Percentiles rank a stretch among this genome's conserved stretches.
Evolutionary conservation across 2,329 filamentous ascomycete genomes (phyloP).

Genomic region (Xylaria sp.): DNA sequence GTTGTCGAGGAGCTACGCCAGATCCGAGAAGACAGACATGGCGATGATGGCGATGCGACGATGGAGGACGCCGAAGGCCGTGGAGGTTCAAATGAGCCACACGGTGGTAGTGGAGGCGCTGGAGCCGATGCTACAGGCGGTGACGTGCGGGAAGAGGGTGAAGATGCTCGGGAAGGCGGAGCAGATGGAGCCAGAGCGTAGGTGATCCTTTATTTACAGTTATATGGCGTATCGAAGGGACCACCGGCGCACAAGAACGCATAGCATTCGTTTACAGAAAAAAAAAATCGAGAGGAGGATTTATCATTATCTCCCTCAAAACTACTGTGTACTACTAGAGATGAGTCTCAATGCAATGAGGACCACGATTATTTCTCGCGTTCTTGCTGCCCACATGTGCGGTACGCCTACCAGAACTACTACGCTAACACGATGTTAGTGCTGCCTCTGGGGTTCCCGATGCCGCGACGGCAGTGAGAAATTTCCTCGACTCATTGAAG

Average conservation of each 20-base stretch:
- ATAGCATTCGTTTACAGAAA: constrained; percentile 30
- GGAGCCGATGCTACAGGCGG: constrained; percentile 89
- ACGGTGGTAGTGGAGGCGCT: constrained; percentile 78
- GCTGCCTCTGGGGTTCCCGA: constrained; percentile 70
- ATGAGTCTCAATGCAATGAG: constrained; percentile 45
- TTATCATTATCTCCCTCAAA: constrained; percentile 27
- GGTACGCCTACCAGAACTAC: constrained; percentile 17
- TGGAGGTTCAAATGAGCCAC: constrained; percentile 67
- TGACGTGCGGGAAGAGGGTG: constrained; percentile 89
- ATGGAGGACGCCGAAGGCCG: constrained; percentile 81
- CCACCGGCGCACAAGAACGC: constrained; percentile 35
- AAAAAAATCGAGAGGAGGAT: constrained; percentile 30
- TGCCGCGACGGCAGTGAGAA: constrained; percentile 82
- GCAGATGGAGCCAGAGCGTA: constrained; percentile 99
- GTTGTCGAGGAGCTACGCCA: constrained; percentile 77
- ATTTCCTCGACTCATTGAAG: constrained; percentile 86
- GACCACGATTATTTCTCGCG: constrained; percentile 31
- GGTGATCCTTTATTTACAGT: constrained; percentile 66
- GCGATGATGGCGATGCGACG: constrained; percentile 76
- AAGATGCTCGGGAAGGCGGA: constrained; percentile 88
- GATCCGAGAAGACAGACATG: constrained; percentile 61
- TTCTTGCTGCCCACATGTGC: constrained; percentile 29
- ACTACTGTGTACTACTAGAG: constrained; percentile 46
- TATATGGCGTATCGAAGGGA: constrained; percentile 45
- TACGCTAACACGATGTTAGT: constrained; percentile 64